Evolutionary conservation across 306 rosid genomes (phyloP), one percentile per base, ranked within the genome.

Genomic region (Delonix regia): DNA sequence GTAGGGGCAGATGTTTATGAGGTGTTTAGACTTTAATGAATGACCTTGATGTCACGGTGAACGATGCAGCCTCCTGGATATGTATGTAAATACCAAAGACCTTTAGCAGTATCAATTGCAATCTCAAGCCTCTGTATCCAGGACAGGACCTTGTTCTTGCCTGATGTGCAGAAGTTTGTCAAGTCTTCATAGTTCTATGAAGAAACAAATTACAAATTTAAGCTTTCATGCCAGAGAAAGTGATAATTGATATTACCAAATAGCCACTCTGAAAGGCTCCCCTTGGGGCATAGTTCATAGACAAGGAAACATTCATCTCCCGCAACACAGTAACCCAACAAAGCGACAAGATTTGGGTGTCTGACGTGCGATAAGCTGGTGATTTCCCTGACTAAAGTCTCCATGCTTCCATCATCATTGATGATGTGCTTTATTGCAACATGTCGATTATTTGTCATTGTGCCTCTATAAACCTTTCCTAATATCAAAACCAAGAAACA

Each of bases 21-120:
- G 24, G 34, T 24, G 63, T 62, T 15, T 36, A 55, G 65, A 59
- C 10, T 38, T 2, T 4, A 73, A 41, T 41, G 53, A 66, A 67
- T 49, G 24, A 87, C 97, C 93, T 91, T 87, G 86, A 91, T 82
- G 74, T 87, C 97, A 12, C 92, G 92, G 36, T 89, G 92, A 86
- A 87, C 90, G 52, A 89, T 89, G 87, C 92, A 89, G 49, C 97
- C 97, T 73, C 73, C 88, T 22, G 81, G 74, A 73, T 83, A 86
- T 67, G 87, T 79, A 55, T 89, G 96, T 22, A 91, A 88, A 83
- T 87, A 89, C 85, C 85, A 70, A 75, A 91, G 88, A 24, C 87
- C 96, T 64, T 81, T 34, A n/a, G 96, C 96, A 73, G 90, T 65
- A 56, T 77, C 96, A 67, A 91, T 84, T 24, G 96, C 96, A 57